Base-by-base conservation (phyloP, 768 basidiomycete species). In the Calvatia gigantea region DNA sequence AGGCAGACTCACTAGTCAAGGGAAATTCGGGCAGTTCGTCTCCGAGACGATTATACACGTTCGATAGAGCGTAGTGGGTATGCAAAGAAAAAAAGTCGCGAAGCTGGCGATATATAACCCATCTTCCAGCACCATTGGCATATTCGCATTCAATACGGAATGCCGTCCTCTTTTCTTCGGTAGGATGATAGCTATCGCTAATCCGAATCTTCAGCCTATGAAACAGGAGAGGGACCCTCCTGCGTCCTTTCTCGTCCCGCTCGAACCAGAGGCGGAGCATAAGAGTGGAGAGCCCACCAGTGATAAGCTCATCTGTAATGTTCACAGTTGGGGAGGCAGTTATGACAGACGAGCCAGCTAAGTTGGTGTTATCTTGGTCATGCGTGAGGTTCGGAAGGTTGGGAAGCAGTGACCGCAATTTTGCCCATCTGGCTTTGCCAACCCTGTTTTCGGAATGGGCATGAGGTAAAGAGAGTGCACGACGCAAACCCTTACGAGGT, bases 111-210 rank as follows among this genome's bases (percentile, higher is more conserved):
- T 94, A 94, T n/a, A 93, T 80, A 27, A 97, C 95, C 96, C 97
- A 99, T 68, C 94, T 77, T 65, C 81, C 85, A 11, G 87, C 86
- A 19, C 93, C 93, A 60, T 96, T 94, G 0, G 93, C 96, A 68
- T 99, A 98, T 69, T 97, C 91, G 67, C 94, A 98, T 69, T 95
- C 93, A 61, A 95, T 93, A 14, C 92, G 83, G 67, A 95, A 95
- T 2, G 92, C 85, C 4, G 90, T 84, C 65, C 89, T 89, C 42
- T 82, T 73, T 19, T 82, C 79, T 59, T 92, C 83, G 60, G 90
- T 73, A 4, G 91, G 90, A 70, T 94, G 86, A 25, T 94, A 65
- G 57, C 90, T 92, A 69, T 95, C 93, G 62, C 86, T 91, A 56
- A 95, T 81, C 9, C 89, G 87, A 54, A 95, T 86, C 35, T 91